These are phyloP conservation scores for Plectranthus barbatus DNA, from an alignment of 257 asterid genomes.

Conservation along the genomic window DNA sequence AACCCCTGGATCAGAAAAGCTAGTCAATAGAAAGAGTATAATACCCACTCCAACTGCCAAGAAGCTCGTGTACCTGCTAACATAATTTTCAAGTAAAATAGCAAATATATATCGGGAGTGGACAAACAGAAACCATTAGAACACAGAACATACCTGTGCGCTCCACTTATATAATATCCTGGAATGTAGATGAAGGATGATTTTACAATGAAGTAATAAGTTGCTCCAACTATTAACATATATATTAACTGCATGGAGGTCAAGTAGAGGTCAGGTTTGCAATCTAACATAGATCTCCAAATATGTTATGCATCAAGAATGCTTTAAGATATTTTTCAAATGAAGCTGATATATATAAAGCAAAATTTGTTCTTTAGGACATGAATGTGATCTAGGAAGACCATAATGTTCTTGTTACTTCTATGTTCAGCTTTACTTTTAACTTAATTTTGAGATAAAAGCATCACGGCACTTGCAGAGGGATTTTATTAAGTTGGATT, in stretches of 20 bases:
- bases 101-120: constrained; percentile 7
- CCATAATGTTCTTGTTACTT: neutral
- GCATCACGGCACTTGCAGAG: neutral
- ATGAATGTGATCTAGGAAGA: neutral
- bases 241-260: constrained; percentile 62
- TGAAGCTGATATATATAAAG: neutral
- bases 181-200: constrained; percentile 83
- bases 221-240: constrained; percentile 68
- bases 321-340: neutral
- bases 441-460: neutral
- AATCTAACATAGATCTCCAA: neutral
- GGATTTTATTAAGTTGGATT: neutral
- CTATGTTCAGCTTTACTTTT: neutral
- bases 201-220: constrained; percentile 53
- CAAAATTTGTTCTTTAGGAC: neutral
- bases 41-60: constrained; percentile 88
- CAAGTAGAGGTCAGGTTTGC: neutral
- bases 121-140: constrained; percentile 10
- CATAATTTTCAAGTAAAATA: constrained; percentile 12
- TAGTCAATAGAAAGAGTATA: constrained; percentile 78
- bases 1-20: constrained; percentile 98
- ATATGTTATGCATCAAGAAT: neutral
- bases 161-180: constrained; percentile 72
- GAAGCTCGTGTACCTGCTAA: constrained; percentile 73
- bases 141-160: constrained; percentile 57